A percentile compares a stretch with the other conserved stretches of the same genome.
Evolutionary conservation across 176 grass and related monocot species (phyloP).

Genomic region (Carex cristatella): DNA sequence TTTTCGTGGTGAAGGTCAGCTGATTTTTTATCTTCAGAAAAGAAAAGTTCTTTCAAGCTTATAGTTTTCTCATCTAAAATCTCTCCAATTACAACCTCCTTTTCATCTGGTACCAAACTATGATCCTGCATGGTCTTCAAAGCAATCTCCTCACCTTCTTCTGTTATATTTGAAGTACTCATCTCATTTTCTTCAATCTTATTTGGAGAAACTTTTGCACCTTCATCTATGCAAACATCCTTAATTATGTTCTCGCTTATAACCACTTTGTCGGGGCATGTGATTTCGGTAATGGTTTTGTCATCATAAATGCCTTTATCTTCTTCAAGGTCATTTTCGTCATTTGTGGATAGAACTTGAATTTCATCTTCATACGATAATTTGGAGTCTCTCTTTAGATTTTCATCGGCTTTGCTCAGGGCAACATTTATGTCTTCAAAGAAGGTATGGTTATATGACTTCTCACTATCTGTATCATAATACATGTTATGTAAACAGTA

Average conservation of each 20-base stretch:
- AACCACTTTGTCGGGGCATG: conserved; percentile 33
- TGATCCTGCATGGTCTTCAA: conserved; percentile 11
- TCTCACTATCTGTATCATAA: conserved; percentile 14
- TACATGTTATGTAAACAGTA: neutral
- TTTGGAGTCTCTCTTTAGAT: conserved; percentile 9
- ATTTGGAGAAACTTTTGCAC: neutral
- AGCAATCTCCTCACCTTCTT: conserved; percentile 23
- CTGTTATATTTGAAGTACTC: neutral
- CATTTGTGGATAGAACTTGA: neutral
- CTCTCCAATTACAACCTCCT: conserved; percentile 14
- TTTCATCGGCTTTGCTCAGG: conserved; percentile 8
- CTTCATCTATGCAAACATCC: conserved; percentile 80
- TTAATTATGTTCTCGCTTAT: conserved; percentile 58
- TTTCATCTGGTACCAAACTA: neutral
- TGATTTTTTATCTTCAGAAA: conserved; percentile 20
- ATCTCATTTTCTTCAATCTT: neutral
- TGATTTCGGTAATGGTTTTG: conserved; percentile 66
- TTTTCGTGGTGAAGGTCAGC: neutral
- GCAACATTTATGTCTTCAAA: conserved; percentile 5
- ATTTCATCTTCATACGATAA: neutral
- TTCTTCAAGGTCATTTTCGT: conserved; percentile 11
- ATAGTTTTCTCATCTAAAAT: conserved; percentile 30
- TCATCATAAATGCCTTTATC: conserved; percentile 40
- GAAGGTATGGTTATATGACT: conserved; percentile 1
- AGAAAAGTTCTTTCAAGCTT: conserved; percentile 28